Evolutionary conservation across 1,284 basidiomycete species (phyloP).

Genomic region (Dichomitus squalens): DNA sequence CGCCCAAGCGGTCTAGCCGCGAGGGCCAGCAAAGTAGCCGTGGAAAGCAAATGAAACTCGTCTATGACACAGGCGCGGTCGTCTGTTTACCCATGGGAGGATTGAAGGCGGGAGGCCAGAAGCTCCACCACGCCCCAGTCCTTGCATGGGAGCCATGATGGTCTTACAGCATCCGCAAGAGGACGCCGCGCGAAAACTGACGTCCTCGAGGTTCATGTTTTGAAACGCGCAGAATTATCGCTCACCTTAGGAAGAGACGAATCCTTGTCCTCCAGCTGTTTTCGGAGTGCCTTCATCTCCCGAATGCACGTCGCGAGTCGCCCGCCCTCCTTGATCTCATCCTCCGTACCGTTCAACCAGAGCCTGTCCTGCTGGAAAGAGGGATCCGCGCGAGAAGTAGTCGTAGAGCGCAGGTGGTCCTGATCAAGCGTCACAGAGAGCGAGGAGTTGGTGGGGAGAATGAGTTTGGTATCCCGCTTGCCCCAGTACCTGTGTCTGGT

Average conservation of each 20-base stretch:
- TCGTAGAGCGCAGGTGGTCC: slow-evolving; percentile 93
- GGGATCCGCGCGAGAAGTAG: slow-evolving; percentile 86
- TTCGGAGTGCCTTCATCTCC: slow-evolving; percentile 84
- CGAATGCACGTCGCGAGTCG: slow-evolving; percentile 85
- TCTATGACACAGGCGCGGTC: too few relatives aligned
- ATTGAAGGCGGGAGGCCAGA: too few relatives aligned
- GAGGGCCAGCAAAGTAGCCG: too few relatives aligned
- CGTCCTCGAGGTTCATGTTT: too few relatives aligned
- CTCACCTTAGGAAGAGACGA: slow-evolving; percentile 67
- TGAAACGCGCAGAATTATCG: too few relatives aligned
- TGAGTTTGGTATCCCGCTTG: slow-evolving; percentile 94
- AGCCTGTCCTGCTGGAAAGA: slow-evolving; percentile 79
- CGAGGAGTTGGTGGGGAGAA: slow-evolving; percentile 97
- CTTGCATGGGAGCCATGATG: too few relatives aligned
- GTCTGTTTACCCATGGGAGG: too few relatives aligned
- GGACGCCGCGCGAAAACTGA: too few relatives aligned
- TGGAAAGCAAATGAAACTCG: too few relatives aligned
- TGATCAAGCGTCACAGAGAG: slow-evolving; percentile 97
- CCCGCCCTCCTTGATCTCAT: slow-evolving; percentile 83
- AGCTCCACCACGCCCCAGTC: too few relatives aligned
- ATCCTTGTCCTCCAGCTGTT: slow-evolving; percentile 73
- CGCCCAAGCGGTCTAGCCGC: too few relatives aligned
- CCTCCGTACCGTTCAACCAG: slow-evolving; percentile 94
- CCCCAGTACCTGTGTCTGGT: slow-evolving; percentile 85
- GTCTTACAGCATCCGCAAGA: too few relatives aligned